Base-by-base conservation (phyloP, 2,329 filamentous ascomycete species). In the Akanthomyces dipterigenus region DNA sequence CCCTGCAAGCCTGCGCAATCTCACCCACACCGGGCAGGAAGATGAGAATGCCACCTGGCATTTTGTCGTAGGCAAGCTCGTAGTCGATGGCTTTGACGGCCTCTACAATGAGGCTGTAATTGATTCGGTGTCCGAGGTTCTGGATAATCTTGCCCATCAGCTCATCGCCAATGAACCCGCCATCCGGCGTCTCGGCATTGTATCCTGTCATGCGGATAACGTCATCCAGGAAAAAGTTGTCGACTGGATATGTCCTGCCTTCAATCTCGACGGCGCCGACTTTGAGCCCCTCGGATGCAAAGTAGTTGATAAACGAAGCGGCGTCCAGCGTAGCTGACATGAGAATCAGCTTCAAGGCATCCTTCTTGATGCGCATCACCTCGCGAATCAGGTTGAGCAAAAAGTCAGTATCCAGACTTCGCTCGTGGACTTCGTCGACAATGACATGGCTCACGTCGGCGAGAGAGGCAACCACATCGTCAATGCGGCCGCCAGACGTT, bases 311-410 rank as follows among this genome's bases (percentile, higher is more conserved):
- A 73, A 98, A 98, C 0, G 92, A 86, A 1, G 87, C 83, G 1
- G 93, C 92, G 73, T 99, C 93, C 3, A 98, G 84, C 0, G 93
- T 99, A 2, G 93, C 93, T 74, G 91, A 96, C 95, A 99, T 99
- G 40, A 99, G 80, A 14, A 99, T 87, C 45, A 98, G 82, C 73
- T 93, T 96, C 42, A 98, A 78, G 42, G 96, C 82, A 64, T 96
- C 90, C 67, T 86, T 88, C 54, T 90, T 83, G 66, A 81, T 80
- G 62, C 82, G 83, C 65, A 97, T 75, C 7, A 96, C 90, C 71
- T 96, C 90, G 60, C 91, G 86, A 38, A 99, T 78, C 55, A 99
- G 82, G 48, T 93, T 92, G 57, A 99, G 81, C 11, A 98, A 78
- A 70, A 99, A 97, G 72, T 99, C 93, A 0, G 93, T 97, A 70